Evolutionary conservation across 352 stramenopile genomes (phyloP), one percentile per base, ranked within the genome.

Genomic region (Globisporangium mamillatum): DNA sequence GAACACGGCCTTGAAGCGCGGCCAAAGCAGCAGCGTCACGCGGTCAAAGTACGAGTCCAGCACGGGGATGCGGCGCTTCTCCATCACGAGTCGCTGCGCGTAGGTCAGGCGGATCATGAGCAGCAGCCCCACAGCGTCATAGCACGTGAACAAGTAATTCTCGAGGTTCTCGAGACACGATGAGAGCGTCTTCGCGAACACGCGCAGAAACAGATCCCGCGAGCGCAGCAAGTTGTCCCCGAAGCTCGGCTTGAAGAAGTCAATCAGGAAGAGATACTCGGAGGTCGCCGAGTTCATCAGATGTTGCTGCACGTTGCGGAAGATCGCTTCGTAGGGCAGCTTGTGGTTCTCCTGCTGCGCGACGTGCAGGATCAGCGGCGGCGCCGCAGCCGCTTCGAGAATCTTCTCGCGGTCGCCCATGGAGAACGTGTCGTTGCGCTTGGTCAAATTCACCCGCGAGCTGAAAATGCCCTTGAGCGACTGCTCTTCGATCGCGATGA

Each of bases 81-180:
- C 82, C 87, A 96, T 96, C 36, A 92, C 82, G 14, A 89, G 60
- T 7, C 85, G 78, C 68, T 97, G 89, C 12, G 83, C 73, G 64
- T 98, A 92, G 22, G 94, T 99, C 24, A 99, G 78, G 32, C 97
- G 97, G 70, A 99, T 98, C 96, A 99, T 99, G 18, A 99, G 86
- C n/a, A 99, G 84, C 27, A 99, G 78, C 38, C 89, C 97, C 29
- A 99, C 92, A 18, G 89, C 93, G 83, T 99, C 98, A 71, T 98
- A 97, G 70, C 89, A 99, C 56, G 89, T 97, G 73, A 98, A 99
- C 1, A 99, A 74, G 69, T 99, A 99, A 78, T 99, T 99, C 68
- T 99, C 97, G 58, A 99, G 76, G 70, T 99, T 97, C 72, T 99
- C 98, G 18, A 99, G 78, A 53, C 97, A 92, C 29, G 98, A 67